Percentiles rank a stretch among this genome's conserved stretches.
phyloP scores from a whole-genome alignment of 1,284 basidiomycete genomes.

The Ustilago hordei region DNA sequence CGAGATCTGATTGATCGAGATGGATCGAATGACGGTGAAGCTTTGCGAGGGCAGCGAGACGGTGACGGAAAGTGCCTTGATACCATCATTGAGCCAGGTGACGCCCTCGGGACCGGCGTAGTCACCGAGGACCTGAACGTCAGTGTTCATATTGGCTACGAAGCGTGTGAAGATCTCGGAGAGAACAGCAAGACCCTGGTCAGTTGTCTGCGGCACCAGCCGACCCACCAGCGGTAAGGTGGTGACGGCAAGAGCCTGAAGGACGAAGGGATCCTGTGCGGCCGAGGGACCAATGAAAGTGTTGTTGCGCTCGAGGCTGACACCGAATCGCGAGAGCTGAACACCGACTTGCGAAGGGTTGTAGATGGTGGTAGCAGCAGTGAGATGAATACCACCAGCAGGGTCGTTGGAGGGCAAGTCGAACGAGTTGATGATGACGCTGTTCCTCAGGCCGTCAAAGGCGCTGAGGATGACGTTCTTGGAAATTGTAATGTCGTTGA shows the following conservation, averaged over 20 bases:
- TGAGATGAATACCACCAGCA: slow-evolving; percentile 80
- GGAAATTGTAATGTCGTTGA: slow-evolving; percentile 74
- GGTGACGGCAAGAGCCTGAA: slow-evolving; percentile 75
- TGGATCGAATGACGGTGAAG: slow-evolving; percentile 77
- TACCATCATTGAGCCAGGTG: slow-evolving; percentile 81
- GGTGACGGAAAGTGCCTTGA: slow-evolving; percentile 76
- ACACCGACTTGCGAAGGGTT: slow-evolving; percentile 85
- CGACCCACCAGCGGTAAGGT: slow-evolving; percentile 76
- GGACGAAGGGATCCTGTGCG: slow-evolving; percentile 73
- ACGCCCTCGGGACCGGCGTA: slow-evolving; percentile 77
- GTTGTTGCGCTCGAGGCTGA: slow-evolving; percentile 75
- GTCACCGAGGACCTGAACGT: slow-evolving; percentile 76
- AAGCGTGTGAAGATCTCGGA: slow-evolving; percentile 81
- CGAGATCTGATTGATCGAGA: slow-evolving; percentile 76
- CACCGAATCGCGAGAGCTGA: slow-evolving; percentile 76
- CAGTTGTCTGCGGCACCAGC: slow-evolving; percentile 76
- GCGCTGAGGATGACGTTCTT: slow-evolving; percentile 80
- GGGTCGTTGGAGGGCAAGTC: slow-evolving; percentile 81
- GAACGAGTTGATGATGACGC: slow-evolving; percentile 78
- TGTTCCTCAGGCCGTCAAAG: slow-evolving; percentile 78
- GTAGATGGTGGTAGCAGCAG: slow-evolving; percentile 75
- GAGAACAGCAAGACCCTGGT: slow-evolving; percentile 74
- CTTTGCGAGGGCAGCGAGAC: slow-evolving; percentile 79
- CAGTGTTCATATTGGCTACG: slow-evolving; percentile 77
- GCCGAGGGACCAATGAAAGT: slow-evolving; percentile 76